Base-by-base conservation (phyloP, 2,329 filamentous ascomycete genomes). In the Didymella arachidicola region DNA sequence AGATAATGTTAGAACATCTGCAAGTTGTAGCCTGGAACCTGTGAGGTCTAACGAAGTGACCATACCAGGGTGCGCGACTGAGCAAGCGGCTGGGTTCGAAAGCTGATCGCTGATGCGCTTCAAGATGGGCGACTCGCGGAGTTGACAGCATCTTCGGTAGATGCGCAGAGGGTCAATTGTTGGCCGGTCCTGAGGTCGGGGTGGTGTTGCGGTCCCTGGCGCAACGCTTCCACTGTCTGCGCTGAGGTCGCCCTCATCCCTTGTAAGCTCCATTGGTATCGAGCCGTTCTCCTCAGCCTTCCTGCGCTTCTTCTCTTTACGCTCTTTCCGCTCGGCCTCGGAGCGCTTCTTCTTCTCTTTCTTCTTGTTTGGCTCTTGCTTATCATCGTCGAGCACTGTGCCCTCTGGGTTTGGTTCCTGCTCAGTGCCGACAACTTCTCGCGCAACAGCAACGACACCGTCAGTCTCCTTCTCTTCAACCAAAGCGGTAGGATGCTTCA, bases 301-400 rank as follows among this genome's bases (percentile, higher is more conserved):
- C 72, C 87, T 87, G 62, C 92, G 85, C 73, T 92, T 94, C 78
- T 92, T 92, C 77, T 97, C 93, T 75, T 96, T 96, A 53, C 93
- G 87, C 60, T 95, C 92, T 73, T 96, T 96, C 41, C 93, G 85
- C 77, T 97, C 94, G 59, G 94, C 93, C 73, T 97, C 94, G 39
- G 91, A 96, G 65, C 90, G 88, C 80, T 96, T 97, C 79, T 97
- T 97, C 82, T 97, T 97, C 72, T 97, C 93, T 77, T 92, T 95
- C 79, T 96, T 97, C 68, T 88, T 89, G 7, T 82, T 87, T 0
- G 79, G 69, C 39, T 72, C 72, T 49, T 73, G 71, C 72, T 77
- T 64, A 60, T 74, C 62, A 49, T 74, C 67, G 7, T 76, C 76
- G 39, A 64, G 60, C 42, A 75, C 36, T 43, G 69, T 72, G 67